Conservation (phyloP, 345 rosid genomes). For the Gossypium bickii region DNA sequence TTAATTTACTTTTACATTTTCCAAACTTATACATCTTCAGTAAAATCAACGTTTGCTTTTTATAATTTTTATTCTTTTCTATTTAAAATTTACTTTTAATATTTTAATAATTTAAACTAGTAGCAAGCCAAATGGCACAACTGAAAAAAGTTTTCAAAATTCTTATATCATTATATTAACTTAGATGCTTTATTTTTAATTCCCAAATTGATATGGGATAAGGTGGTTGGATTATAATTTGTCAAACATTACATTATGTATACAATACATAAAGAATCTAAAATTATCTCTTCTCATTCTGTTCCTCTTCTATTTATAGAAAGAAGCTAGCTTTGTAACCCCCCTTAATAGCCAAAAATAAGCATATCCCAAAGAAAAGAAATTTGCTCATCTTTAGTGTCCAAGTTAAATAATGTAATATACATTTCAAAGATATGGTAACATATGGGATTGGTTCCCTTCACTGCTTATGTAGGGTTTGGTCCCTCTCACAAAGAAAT, state of each 20-base stretch:
- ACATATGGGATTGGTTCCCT: neutral
- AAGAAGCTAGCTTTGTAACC: too few relatives aligned
- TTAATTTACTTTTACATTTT: too few relatives aligned
- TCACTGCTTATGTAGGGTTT: neutral
- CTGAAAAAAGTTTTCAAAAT: too few relatives aligned
- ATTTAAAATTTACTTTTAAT: too few relatives aligned
- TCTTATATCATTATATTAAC: too few relatives aligned
- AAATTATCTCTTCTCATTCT: neutral
- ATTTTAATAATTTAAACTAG: too few relatives aligned
- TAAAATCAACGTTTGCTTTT: too few relatives aligned
- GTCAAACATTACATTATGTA: neutral
- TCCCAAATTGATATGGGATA: neutral
- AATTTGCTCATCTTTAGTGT: neutral
- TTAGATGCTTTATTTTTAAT: neutral
- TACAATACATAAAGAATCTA: too few relatives aligned
- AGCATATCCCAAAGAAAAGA: neutral
- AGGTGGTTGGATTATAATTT: neutral
- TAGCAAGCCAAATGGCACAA: too few relatives aligned
- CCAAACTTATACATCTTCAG: too few relatives aligned
- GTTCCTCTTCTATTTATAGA: neutral
- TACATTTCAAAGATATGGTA: neutral
- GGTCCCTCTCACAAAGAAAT: neutral
- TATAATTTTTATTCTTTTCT: too few relatives aligned
- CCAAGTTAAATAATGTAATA: neutral
- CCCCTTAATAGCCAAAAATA: neutral